phyloP scores from a whole-genome alignment of 116 monocot species.

The Cymodocea nodosa region DNA sequence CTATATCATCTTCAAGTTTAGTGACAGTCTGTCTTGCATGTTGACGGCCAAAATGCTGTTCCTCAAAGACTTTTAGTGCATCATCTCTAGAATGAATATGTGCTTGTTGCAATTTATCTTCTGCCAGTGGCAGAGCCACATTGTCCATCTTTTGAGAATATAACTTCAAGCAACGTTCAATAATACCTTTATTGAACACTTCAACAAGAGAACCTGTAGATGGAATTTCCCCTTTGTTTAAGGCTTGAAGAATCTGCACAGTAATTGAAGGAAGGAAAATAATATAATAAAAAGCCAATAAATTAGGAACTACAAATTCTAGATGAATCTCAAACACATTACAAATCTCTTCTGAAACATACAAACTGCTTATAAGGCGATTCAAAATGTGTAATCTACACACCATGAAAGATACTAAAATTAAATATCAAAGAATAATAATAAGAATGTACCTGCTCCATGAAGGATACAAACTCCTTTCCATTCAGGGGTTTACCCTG shows the following conservation, averaged over 20 bases:
- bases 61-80: conserved; percentile 55
- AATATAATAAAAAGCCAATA: neutral
- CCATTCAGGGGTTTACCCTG: conserved; percentile 81
- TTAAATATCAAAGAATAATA: neutral
- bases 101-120: conserved; percentile 28
- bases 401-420: neutral
- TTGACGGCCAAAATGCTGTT: conserved; percentile 90
- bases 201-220: conserved; percentile 97
- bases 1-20: conserved; percentile 73
- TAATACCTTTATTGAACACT: conserved; percentile 89
- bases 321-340: too few species aligned
- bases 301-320: neutral
- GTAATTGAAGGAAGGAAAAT: conserved; percentile 3
- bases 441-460: conserved; percentile 58
- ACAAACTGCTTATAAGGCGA: too few species aligned
- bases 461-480: conserved; percentile 82
- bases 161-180: conserved; percentile 78
- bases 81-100: conserved; percentile 39
- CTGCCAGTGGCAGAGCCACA: conserved; percentile 46
- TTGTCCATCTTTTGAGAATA: conserved; percentile 62
- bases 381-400: too few species aligned
- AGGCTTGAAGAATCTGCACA: conserved; percentile 90
- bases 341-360: too few species aligned
- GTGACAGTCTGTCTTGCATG: conserved; percentile 66
- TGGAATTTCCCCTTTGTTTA: conserved; percentile 99